Evolutionary conservation across 2,329 filamentous ascomycete species (phyloP).

Genomic region (Aaosphaeria pasadenensis): DNA sequence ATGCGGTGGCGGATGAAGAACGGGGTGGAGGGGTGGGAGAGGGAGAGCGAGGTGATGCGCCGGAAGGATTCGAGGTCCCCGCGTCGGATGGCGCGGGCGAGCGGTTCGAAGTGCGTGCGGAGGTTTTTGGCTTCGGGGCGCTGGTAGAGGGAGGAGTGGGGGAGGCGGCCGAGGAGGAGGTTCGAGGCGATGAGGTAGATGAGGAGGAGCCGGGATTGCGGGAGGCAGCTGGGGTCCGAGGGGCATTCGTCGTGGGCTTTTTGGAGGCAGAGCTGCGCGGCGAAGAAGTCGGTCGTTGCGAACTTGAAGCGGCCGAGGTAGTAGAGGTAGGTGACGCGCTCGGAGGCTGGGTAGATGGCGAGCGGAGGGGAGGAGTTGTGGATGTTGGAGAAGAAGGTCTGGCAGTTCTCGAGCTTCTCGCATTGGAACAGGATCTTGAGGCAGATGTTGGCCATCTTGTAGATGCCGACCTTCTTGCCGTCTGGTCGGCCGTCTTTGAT

Average conservation of each 20-base stretch:
- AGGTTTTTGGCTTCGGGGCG: conserved; percentile 68
- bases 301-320: conserved; percentile 91
- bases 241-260: conserved; percentile 75
- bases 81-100: conserved; percentile 68
- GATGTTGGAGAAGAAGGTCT: conserved; percentile 87
- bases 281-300: conserved; percentile 76
- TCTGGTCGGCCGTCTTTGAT: conserved; percentile 64
- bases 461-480: conserved; percentile 84
- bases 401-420: conserved; percentile 76
- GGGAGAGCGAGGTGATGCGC: conserved; percentile 55
- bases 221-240: conserved; percentile 41
- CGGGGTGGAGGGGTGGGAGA: conserved; percentile 25
- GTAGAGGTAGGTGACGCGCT: conserved; percentile 90
- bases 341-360: conserved; percentile 75
- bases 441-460: conserved; percentile 87
- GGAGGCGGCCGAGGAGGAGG: conserved; percentile 80
- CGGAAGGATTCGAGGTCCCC: conserved; percentile 77
- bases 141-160: conserved; percentile 62
- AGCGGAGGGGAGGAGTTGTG: conserved; percentile 78
- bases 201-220: conserved; percentile 76
- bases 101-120: conserved; percentile 64
- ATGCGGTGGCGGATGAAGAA: conserved; percentile 78
- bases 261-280: conserved; percentile 72
- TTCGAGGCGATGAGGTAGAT: conserved; percentile 81
- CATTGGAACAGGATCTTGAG: conserved; percentile 87